Base-by-base conservation (phyloP, 306 rosid species). In the Casuarina glauca region DNA sequence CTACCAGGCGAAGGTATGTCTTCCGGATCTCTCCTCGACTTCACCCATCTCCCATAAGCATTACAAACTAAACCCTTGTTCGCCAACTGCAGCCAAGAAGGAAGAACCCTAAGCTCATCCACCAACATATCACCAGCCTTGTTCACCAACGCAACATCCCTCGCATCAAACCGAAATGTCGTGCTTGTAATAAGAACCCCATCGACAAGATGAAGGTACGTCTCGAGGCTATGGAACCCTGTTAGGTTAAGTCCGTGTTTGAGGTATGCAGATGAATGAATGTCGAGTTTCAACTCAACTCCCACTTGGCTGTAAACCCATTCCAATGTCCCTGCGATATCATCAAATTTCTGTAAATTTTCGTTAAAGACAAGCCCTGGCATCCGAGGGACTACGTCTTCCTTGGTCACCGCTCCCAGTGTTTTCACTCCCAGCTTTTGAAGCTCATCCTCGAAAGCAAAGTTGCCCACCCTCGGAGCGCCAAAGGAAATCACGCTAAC, bases 21-120 rank as follows among this genome's bases (percentile, higher is more conserved):
- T 49, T 91, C 93, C 0, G 79, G 77, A 53, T 86, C 89, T 86
- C 92, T 85, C 53, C 53, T 86, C 43, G 92, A 90, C 64, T 83
- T 91, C 39, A 91, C 97, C 97, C 97, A 88, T 86, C 94, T 83
- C 36, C 97, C 97, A 54, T 86, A 78, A 68, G 38, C 81, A 57
- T 89, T 89, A 51, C 88, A 69, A 9, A 91, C 90, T 77, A 90
- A 70, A 6, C 94, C 97, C 57, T 88, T 90, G 64, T 91, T 86
- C 10, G 88, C 85, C 75, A 85, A 69, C 48, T 88, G 93, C 80
- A 80, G 87, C 97, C 97, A 91, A 74, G 79, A 86, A 10, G 74
- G 86, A 13, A 94, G 93, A 9, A 91, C 84, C 51, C 82, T 81
- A 2, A 91, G 85, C 75, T 86, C 91, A 64, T 87, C 89, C 73